phyloP scores from a whole-genome alignment of 768 basidiomycete genomes.

The Hortiboletus flavorubellus region DNA sequence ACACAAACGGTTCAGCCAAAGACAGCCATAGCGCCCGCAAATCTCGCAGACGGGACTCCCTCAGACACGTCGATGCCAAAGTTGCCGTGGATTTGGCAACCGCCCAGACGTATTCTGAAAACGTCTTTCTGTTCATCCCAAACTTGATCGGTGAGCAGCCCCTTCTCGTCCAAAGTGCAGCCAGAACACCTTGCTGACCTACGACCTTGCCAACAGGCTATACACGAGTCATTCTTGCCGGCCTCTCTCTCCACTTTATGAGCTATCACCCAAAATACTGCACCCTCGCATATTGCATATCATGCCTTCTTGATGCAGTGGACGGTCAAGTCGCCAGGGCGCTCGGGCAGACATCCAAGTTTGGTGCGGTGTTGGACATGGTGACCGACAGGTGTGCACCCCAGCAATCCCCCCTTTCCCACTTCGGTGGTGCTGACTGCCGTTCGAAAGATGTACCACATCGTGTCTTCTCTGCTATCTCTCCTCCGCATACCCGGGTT shows the following conservation, averaged over 20 bases:
- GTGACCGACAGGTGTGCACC: constrained; percentile 87
- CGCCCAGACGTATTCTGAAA: constrained; percentile 85
- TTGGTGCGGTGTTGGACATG: constrained; percentile 98
- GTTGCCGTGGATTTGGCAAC: constrained; percentile 85
- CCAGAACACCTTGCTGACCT: background rate
- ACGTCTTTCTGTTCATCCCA: constrained; percentile 95
- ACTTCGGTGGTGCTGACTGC: background rate
- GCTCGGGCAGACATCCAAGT: constrained; percentile 89
- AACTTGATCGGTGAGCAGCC: constrained; percentile 82
- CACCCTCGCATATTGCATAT: constrained; percentile 84
- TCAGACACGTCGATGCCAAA: constrained; percentile 78
- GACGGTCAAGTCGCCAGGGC: constrained; percentile 91
- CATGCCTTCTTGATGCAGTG: constrained; percentile 91
- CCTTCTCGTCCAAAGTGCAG: background rate
- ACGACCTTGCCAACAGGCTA: constrained; percentile 57
- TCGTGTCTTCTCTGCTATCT: constrained; percentile 94
- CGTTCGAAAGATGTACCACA: constrained; percentile 82
- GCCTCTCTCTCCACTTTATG: constrained; percentile 87
- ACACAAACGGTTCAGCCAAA: constrained; percentile 29
- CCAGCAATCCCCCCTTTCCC: background rate
- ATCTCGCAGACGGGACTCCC: constrained; percentile 48
- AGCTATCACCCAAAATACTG: constrained; percentile 91
- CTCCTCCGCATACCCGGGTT: constrained; percentile 83
- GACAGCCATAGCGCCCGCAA: constrained; percentile 25
- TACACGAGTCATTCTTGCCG: constrained; percentile 86